Percentiles rank a stretch among this genome's conserved stretches.
Conservation (phyloP, 2,329 filamentous ascomycete species). For the Akanthomyces lecanii region DNA sequence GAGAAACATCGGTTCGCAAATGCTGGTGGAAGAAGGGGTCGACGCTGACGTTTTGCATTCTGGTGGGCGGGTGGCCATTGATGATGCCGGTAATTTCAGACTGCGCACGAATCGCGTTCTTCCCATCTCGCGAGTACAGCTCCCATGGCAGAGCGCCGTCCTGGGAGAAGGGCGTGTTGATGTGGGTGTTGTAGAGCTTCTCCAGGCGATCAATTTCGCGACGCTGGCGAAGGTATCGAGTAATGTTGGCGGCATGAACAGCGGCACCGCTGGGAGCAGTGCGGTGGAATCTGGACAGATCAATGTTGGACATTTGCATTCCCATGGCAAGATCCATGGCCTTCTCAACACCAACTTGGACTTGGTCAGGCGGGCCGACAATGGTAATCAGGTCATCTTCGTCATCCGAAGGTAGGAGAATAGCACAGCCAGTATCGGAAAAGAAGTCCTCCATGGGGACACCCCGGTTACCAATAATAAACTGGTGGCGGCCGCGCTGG, state of each 20-base stretch:
- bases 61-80: constrained; percentile 67
- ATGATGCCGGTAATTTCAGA: constrained; percentile 72
- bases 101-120: constrained; percentile 73
- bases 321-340: constrained; percentile 84
- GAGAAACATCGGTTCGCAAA: constrained; percentile 59
- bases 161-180: constrained; percentile 69
- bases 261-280: constrained; percentile 68
- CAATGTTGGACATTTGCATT: constrained; percentile 80
- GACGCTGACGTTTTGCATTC: constrained; percentile 62
- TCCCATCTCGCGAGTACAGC: constrained; percentile 80
- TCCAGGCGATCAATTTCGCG: constrained; percentile 80
- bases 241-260: constrained; percentile 78
- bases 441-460: constrained; percentile 82
- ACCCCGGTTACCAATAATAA: constrained; percentile 84
- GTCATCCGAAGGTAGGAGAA: constrained; percentile 72
- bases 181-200: constrained; percentile 74
- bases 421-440: constrained; percentile 81
- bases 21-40: constrained; percentile 78
- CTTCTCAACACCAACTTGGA: constrained; percentile 72
- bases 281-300: constrained; percentile 74
- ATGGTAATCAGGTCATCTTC: constrained; percentile 82
- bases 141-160: constrained; percentile 77
- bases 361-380: constrained; percentile 70
- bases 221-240: constrained; percentile 79
- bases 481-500: constrained; percentile 84